Evolutionary conservation across 169 alveolate species (phyloP).

Genomic region (Amoebophrya sp.): DNA sequence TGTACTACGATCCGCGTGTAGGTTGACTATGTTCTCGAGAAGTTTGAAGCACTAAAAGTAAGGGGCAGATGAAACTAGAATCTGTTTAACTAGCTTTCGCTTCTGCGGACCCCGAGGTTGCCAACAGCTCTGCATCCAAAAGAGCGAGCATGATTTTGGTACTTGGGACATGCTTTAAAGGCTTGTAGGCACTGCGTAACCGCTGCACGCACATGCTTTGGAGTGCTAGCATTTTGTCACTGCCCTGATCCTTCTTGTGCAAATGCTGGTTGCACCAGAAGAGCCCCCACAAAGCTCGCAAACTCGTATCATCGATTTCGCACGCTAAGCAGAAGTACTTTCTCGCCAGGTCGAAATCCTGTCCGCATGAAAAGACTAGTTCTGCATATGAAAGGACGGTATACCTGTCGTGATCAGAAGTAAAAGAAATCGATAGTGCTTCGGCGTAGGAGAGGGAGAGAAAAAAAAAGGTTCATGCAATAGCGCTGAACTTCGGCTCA

Average conservation of each 20-base stretch:
- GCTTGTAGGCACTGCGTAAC: neutral
- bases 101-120: neutral
- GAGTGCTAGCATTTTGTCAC: neutral
- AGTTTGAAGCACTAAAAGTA: too few relatives aligned
- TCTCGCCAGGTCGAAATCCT: neutral
- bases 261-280: constrained; percentile 19
- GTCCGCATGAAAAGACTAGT: neutral
- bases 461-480: too few relatives aligned
- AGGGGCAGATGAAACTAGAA: too few relatives aligned
- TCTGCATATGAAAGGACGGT: neutral
- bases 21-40: too few relatives aligned
- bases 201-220: neutral
- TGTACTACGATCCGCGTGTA: too few relatives aligned
- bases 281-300: constrained; percentile 14
- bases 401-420: constrained; percentile 14
- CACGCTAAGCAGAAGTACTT: neutral
- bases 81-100: neutral
- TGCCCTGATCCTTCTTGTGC: neutral
- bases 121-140: neutral
- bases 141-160: neutral
- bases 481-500: too few relatives aligned
- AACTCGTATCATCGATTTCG: neutral
- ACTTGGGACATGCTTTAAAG: neutral
- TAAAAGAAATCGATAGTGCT: too few relatives aligned
- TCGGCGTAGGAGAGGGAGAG: too few relatives aligned